Base-by-base conservation (phyloP, 441 rosid genomes). In the Melastoma candidum region DNA sequence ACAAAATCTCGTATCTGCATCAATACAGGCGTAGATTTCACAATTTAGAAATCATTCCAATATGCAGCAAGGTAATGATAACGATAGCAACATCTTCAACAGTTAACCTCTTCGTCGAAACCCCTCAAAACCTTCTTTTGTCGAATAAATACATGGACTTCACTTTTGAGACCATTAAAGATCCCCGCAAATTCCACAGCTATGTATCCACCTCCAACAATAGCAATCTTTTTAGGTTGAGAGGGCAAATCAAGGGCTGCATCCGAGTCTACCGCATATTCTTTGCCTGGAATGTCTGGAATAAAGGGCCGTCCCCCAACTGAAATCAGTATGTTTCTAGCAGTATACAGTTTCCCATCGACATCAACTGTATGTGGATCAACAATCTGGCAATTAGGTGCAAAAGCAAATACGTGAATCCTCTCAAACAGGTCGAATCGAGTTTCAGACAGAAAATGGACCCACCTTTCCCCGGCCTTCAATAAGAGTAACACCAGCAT, bases 391-490 rank as follows among this genome's bases (percentile, higher is more conserved):
- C 50, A 10, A 2, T 26, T 48, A 29, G 36, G 36, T 29, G 36
- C 36, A 29, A 29, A 57, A 49, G 26, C 4, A 61, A 2, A 61
- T 26, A 48, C 44, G 48, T 17, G 44, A 45, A 47, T 9, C 36
- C 36, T 29, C 36, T 29, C 36, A 29, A 29, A 29, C 36, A 29
- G 36, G 36, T 29, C 36, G 36, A 29, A 6, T 29, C 36, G 12
- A 1, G 29, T 22, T 25, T 41, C 51, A 13, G n/a, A 14, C 36
- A 26, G 44, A 11, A 11, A 29, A 59, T 43, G 22, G 61, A 39
- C 64, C 56, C 61, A 86, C 97, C 97, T 86, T 90, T 56, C 97
- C 97, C 48, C 94, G 95, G 22, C 97, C 97, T 70, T 90, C 95
- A 17, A 90, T 64, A 59, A 90, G 70, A 51, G 81, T 70, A 59